phyloP scores from a whole-genome alignment of 1,284 basidiomycete genomes.

The Ustilago shanxiensis region DNA sequence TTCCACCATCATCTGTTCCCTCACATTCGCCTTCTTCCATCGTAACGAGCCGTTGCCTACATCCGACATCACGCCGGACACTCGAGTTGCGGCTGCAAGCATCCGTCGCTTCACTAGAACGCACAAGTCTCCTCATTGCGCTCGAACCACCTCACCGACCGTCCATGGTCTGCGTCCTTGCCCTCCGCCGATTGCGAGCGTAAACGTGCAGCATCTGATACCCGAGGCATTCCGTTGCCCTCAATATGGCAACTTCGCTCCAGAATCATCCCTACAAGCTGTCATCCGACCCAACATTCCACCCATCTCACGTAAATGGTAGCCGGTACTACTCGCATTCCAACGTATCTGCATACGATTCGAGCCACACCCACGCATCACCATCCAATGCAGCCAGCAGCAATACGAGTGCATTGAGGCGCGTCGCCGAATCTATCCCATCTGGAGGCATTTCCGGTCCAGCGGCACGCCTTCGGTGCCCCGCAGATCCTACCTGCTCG shows the following conservation, averaged over 20 bases:
- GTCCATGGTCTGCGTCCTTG: background rate
- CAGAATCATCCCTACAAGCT: constrained; percentile 17
- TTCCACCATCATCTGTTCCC: background rate
- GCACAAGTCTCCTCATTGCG: too few relatives aligned
- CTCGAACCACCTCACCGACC: background rate
- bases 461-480: background rate
- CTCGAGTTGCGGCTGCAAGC: too few relatives aligned
- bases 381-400: background rate
- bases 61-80: too few relatives aligned
- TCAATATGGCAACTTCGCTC: constrained; percentile 13
- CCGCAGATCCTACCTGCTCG: background rate
- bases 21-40: background rate
- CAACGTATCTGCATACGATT: background rate
- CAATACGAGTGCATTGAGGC: background rate
- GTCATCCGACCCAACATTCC: background rate
- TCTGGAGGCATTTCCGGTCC: background rate
- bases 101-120: too few relatives aligned
- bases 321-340: background rate
- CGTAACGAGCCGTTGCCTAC: background rate
- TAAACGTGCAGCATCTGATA: background rate
- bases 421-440: background rate
- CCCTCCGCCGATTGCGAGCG: background rate
- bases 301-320: background rate
- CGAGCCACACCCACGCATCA: background rate
- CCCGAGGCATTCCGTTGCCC: background rate